Conservation (phyloP, 2,329 filamentous ascomycete genomes). For the Alternaria metachromatica region DNA sequence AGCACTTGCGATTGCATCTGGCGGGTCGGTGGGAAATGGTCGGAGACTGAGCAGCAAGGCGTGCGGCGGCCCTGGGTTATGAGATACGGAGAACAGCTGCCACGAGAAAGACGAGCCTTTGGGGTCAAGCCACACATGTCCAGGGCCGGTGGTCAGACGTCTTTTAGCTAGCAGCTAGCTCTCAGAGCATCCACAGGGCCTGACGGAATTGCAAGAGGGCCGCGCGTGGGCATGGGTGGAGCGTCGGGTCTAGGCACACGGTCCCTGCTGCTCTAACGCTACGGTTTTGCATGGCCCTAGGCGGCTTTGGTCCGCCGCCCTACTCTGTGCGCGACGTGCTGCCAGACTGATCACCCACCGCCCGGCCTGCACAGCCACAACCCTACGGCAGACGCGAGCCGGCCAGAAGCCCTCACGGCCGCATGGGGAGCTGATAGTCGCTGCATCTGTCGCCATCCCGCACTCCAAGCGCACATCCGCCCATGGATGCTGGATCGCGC, state of each 20-base stretch:
- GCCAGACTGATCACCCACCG: slow-evolving; percentile 24
- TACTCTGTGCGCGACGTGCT: slow-evolving; percentile 14
- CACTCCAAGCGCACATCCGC: slow-evolving; percentile 23
- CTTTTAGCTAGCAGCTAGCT: slow-evolving; percentile 49
- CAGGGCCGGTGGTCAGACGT: slow-evolving; percentile 41
- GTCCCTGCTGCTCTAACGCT: slow-evolving; percentile 27
- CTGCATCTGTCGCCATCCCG: slow-evolving; percentile 40
- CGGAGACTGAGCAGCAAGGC: not conserved
- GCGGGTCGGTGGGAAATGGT: not conserved
- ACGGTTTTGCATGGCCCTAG: slow-evolving; percentile 26
- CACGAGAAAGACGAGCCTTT: slow-evolving; percentile 33
- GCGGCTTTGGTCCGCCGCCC: slow-evolving; percentile 19
- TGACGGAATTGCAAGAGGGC: slow-evolving; percentile 29
- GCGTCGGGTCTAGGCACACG: slow-evolving; percentile 32
- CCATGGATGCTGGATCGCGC: slow-evolving; percentile 25
- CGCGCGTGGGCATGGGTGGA: slow-evolving; percentile 36
- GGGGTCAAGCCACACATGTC: slow-evolving; percentile 44
- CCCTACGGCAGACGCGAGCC: slow-evolving; percentile 38
- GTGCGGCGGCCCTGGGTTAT: slow-evolving; percentile 32
- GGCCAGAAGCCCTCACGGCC: slow-evolving; percentile 33
- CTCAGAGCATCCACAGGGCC: slow-evolving; percentile 25
- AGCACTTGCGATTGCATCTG: slow-evolving; percentile 7
- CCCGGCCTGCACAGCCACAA: slow-evolving; percentile 45
- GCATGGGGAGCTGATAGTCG: slow-evolving; percentile 42
- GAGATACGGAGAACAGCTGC: slow-evolving; percentile 44